phyloP scores from a whole-genome alignment of 805 yeast genomes.

The Candida nitratophila region DNA sequence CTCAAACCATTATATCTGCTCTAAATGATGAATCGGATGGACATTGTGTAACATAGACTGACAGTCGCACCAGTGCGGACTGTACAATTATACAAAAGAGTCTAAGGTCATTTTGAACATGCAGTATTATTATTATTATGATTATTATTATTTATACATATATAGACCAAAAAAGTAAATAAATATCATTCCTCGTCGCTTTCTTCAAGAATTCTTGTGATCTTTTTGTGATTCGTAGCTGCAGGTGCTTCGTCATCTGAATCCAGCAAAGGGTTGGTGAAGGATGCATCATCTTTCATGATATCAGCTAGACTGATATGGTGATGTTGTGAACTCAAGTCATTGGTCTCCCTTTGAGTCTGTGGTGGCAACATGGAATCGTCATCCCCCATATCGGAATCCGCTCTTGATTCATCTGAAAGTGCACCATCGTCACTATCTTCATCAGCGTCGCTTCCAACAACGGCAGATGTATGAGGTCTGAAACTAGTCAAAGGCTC shows the following conservation, averaged over 20 bases:
- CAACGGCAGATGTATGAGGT: neutral
- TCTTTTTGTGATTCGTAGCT: neutral
- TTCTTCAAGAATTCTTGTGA: neutral
- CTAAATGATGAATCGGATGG: conserved; percentile 30
- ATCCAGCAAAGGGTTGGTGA: neutral
- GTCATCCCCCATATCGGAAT: neutral
- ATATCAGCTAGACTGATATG: neutral
- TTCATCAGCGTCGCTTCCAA: neutral
- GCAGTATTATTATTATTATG: neutral
- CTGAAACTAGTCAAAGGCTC: conserved; percentile 3
- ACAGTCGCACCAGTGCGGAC: neutral
- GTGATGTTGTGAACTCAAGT: neutral
- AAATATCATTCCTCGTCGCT: neutral
- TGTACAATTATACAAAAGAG: no score
- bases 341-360: neutral
- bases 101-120: conserved; percentile 2
- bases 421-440: neutral
- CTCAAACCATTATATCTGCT: conserved; percentile 55
- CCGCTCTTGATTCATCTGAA: neutral
- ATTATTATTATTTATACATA: neutral
- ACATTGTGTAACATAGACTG: conserved; percentile 36
- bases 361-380: neutral
- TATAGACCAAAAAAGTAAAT: no score
- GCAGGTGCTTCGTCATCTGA: neutral
- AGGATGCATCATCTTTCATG: neutral